Conservation (phyloP, 1,284 basidiomycete genomes). For the Volvariella volvacea region DNA sequence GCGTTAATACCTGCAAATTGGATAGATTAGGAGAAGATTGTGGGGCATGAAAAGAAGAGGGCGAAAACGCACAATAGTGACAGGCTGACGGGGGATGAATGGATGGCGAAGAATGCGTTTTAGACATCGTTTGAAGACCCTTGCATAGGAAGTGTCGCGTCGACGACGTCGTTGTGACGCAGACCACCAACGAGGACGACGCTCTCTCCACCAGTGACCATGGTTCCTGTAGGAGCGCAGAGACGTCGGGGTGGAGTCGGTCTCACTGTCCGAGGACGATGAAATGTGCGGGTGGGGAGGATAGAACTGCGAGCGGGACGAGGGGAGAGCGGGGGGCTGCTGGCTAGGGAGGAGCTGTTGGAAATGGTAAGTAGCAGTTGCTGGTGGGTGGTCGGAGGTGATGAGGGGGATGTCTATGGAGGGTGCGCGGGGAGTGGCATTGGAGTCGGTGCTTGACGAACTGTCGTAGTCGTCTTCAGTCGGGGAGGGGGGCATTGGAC, state of each 20-base stretch:
- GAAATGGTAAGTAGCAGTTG: conserved; percentile 24
- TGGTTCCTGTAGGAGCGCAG: conserved; percentile 36
- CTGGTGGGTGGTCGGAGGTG: conserved; percentile 22
- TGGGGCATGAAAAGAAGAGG: conserved; percentile 3
- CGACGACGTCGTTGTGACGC: conserved; percentile 32
- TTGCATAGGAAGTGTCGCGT: conserved; percentile 32
- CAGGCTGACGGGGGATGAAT: conserved; percentile 73
- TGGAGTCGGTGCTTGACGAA: conserved; percentile 32
- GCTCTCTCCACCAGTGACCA: too few relatives aligned
- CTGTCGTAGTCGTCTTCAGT: conserved; percentile 28
- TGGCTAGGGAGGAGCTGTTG: conserved; percentile 36
- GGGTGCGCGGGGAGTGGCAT: conserved; percentile 22
- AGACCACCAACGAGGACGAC: too few relatives aligned
- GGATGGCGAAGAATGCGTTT: conserved; percentile 63
- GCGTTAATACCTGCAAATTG: conserved; percentile 54
- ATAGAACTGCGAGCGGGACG: conserved; percentile 41
- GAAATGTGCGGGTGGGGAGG: conserved; percentile 40
- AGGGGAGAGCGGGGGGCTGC: conserved; percentile 25
- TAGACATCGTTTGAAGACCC: conserved; percentile 46
- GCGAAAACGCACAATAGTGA: conserved; percentile 61
- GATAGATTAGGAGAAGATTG: conserved; percentile 10
- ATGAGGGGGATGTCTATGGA: conserved; percentile 12
- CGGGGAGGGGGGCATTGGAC: neutral
- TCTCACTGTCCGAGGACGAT: conserved; percentile 59
- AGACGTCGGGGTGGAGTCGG: conserved; percentile 50